Evolutionary conservation across 139 green algal species (phyloP), one percentile per base, ranked within the genome.

Genomic region (Pleodorina starrii): DNA sequence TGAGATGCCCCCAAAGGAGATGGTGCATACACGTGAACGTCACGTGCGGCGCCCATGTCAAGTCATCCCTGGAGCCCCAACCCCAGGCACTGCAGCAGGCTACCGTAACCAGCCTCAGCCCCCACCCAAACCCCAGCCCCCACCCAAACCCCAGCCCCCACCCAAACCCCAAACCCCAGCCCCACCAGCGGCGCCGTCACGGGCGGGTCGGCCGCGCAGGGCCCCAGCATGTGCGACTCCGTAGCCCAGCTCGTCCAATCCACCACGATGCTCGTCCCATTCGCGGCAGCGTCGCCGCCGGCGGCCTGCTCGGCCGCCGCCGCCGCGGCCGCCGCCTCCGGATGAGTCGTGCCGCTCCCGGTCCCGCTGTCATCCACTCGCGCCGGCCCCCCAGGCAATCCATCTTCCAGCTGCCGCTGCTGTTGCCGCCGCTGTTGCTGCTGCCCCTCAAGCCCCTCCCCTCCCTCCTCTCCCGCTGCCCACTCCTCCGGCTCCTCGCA

Each of bases 111-210:
- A n/a, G n/a, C n/a, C n/a, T n/a, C n/a, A n/a, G n/a, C n/a, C n/a
- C n/a, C n/a, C n/a, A n/a, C n/a, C n/a, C n/a, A n/a, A n/a, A n/a
- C n/a, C n/a, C n/a, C n/a, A n/a, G n/a, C n/a, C n/a, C n/a, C 54
- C 54, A 66, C 54, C 21, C 54, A 12, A 21, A 25, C 9, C 54
- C 25, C 54, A 60, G 14, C 50, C 50, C 29, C 54, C 7, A 66
- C 29, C 54, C 54, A 21, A 66, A 21, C 54, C 54, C 51, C 14
- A 27, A 27, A 14, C 17, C 14, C 51, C 51, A 21, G 42, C 66
- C 44, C 40, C 43, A 80, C 91, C 35, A 94, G 54, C 0, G 51
- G 50, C 0, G 73, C 93, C 46, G 82, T 51, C 48, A 90, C 48
- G 21, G 32, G 48, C 40, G 69, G 79, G 29, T 81, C 75, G 32